Evolutionary conservation across 805 yeast species (phyloP).

Genomic region (Yarrowia alimentaria): DNA sequence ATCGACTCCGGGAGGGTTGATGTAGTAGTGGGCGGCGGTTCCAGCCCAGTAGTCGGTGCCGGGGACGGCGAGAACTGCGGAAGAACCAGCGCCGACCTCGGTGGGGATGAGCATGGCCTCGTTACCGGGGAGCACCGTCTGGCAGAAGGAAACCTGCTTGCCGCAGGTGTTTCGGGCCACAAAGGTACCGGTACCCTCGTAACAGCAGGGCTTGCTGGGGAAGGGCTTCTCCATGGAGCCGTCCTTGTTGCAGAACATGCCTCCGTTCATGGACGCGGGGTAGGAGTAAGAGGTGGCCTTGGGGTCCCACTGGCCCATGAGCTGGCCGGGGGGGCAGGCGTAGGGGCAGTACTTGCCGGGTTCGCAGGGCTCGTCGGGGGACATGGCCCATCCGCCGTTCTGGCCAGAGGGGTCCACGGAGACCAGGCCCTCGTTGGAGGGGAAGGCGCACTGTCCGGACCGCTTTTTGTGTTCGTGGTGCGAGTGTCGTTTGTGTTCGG

Average conservation of each 20-base stretch:
- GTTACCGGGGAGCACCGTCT: constrained; percentile 90
- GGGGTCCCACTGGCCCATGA: constrained; percentile 89
- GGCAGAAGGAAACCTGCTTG: constrained; percentile 75
- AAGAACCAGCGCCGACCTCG: constrained; percentile 49
- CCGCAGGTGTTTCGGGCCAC: constrained; percentile 56
- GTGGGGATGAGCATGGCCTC: constrained; percentile 95
- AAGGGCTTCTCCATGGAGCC: constrained; percentile 67
- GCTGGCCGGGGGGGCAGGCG: constrained; percentile 85
- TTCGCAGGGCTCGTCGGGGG: constrained; percentile 67
- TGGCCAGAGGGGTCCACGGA: constrained; percentile 55
- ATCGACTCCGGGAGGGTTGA: constrained; percentile 80
- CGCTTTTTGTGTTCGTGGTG: constrained; percentile 30
- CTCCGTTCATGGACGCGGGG: constrained; percentile 81
- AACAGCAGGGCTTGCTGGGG: constrained; percentile 60
- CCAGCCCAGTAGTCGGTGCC: constrained; percentile 73
- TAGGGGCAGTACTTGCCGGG: constrained; percentile 85
- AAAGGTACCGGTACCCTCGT: constrained; percentile 76
- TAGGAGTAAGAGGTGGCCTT: constrained; percentile 66
- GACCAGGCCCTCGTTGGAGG: constrained; percentile 64
- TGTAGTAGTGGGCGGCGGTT: constrained; percentile 83
- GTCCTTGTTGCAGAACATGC: constrained; percentile 68
- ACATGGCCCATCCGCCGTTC: constrained; percentile 87
- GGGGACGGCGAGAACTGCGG: constrained; percentile 74
- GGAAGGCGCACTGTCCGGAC: constrained; percentile 57
- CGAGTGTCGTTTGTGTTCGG: constrained; percentile 5